Evolutionary conservation across 805 yeast species (phyloP).

Genomic region (Saturnispora besseyi): DNA sequence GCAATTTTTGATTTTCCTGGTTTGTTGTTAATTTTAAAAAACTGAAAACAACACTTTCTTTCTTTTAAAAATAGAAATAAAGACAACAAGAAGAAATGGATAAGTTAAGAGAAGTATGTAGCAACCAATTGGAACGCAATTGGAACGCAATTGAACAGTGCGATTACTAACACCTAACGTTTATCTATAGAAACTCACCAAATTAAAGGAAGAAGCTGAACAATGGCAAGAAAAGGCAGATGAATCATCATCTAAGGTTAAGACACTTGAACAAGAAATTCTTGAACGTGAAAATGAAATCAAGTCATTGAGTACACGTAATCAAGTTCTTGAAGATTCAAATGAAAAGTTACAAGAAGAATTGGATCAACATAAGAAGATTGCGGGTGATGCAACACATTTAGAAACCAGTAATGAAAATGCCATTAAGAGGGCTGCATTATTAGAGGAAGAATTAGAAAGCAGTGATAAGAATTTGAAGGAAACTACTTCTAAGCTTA

Average conservation of each 20-base stretch:
- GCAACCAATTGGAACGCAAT: background rate
- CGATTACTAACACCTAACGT: background rate
- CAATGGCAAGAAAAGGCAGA: conserved; percentile 96
- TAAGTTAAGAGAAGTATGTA: conserved; percentile 41
- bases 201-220: conserved; percentile 90
- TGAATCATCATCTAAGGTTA: conserved; percentile 69
- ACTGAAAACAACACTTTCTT: background rate
- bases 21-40: too few relatives aligned
- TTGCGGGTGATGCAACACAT: conserved; percentile 84
- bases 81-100: conserved; percentile 28
- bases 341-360: conserved; percentile 72
- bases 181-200: conserved; percentile 59
- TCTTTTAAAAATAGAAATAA: background rate
- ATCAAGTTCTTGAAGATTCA: conserved; percentile 75
- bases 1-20: too few relatives aligned
- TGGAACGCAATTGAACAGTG: background rate
- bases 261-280: conserved; percentile 85
- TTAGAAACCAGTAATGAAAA: conserved; percentile 86
- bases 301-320: conserved; percentile 85
- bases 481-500: conserved; percentile 87
- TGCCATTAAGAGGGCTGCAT: conserved; percentile 80
- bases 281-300: conserved; percentile 92
- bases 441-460: conserved; percentile 86
- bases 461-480: conserved; percentile 82
- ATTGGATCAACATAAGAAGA: conserved; percentile 67